These are phyloP conservation scores for Gossypium arboreum DNA, from an alignment of 345 rosid species.

Conservation along the genomic window DNA sequence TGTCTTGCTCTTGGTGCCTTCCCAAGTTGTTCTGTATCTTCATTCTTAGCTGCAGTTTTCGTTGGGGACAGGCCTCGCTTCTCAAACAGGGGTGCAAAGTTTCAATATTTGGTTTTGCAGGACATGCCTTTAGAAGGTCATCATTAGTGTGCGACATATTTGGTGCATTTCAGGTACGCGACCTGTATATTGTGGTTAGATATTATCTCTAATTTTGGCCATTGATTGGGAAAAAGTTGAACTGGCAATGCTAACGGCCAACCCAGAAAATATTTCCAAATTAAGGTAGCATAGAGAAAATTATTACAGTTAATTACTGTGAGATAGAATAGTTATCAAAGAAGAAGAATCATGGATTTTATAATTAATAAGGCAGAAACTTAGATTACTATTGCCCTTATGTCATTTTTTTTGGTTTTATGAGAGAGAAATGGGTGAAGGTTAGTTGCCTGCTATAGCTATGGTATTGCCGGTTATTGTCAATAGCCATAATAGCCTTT, in stretches of 20 bases:
- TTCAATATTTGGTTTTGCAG: background rate
- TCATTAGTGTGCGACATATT: background rate
- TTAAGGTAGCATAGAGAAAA: background rate
- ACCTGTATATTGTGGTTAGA: background rate
- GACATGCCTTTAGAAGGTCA: background rate
- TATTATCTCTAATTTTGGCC: background rate
- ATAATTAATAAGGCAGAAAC: background rate
- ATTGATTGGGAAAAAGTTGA: constrained; percentile 3
- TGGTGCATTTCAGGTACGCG: background rate
- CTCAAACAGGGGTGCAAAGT: background rate
- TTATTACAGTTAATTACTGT: background rate
- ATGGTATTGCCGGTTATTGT: background rate
- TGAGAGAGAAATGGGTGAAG: background rate
- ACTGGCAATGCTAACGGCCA: background rate
- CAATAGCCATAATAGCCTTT: background rate
- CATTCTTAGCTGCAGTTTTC: background rate
- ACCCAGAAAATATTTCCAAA: background rate
- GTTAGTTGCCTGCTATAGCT: background rate
- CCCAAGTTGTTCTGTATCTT: background rate
- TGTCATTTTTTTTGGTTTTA: background rate
- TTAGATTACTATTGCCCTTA: background rate
- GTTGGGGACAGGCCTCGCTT: background rate
- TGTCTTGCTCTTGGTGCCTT: background rate
- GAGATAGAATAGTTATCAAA: background rate
- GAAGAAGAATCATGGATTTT: background rate